Base-by-base conservation (phyloP, 225 moss, liverwort and hornwort species). In the Straminergon stramineum region DNA sequence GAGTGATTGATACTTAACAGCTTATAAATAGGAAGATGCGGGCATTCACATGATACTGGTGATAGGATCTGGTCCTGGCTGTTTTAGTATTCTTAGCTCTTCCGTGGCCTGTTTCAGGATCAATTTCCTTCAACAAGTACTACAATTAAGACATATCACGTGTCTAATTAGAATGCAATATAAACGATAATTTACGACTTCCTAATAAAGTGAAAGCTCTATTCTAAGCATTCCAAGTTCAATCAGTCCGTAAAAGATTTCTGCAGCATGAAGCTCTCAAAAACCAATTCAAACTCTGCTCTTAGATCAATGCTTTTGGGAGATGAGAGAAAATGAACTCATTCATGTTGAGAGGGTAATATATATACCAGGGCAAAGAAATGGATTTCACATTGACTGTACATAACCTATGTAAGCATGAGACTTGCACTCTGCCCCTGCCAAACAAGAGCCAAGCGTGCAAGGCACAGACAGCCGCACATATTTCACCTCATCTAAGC, bases 341-440 rank as follows among this genome's bases (percentile, higher is more conserved):
- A 61, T 22, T 75, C 61, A 69, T 37, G 68, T 51, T 77, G 78
- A 84, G 83, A 70, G 86, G 78, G 45, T 83, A 21, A 60, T 43
- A 5, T 77, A 81, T 55, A 55, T 69, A 83, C 69, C 77, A 83
- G 45, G 91, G 27, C 69, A 91, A 83, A 70, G 89, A 86, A 86
- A 86, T 70, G 86, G 62, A 77, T 76, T 86, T 86, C 89, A 90
- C 81, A 85, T 84, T 85, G 68, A 87, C 84, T 91, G 89, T 91
- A 91, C 89, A 91, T 75, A 65, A 85, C 89, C 87, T 87, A 37
- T 7, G n/a, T n/a, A 79, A 85, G 85, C 85, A 73, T 89, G 66
- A 79, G 51, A 84, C 91, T 85, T 67, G 85, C 77, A 87, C 87
- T 67, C 63, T 51, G 19, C n/a, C 52, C 31, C 56, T 58, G 32